Base-by-base conservation (phyloP, 306 rosid species). In the Lathyrus sativus region DNA sequence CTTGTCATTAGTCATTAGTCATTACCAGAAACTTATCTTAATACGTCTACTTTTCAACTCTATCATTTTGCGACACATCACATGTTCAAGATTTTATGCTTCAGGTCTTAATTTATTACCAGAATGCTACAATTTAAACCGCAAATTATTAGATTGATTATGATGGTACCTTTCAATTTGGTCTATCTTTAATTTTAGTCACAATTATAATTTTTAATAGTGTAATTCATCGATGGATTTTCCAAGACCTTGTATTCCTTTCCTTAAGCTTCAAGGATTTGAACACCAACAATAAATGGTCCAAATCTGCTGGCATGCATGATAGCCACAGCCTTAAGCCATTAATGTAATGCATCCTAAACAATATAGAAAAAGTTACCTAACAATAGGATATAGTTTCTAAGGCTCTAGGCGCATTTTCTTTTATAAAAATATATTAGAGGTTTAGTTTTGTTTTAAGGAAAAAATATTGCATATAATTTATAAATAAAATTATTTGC, bases 31-130 rank as follows among this genome's bases (percentile, higher is more conserved):
- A 43, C 10, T 56, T n/a, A 70, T 77, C 77, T 57, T 13, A 55
- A 29, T 81, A 76, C 76, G 67, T 64, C 76, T 81, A 61, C 13
- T 12, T 17, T 60, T 54, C 13, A 4, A 3, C 54, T 78, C 78
- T 65, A 51, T 77, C 78, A 31, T 70, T 61, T 31, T 70, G 55
- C 31, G 69, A 45, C 82, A 70, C 71, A 18, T 70, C 9, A 38
- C 28, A 53, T 5, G 14, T 19, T 29, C 0, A 2, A 57, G 62
- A 76, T 72, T 35, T 42, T 17, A 26, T 76, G 75, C 57, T 65
- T 1, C 67, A 3, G 19, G 67, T 56, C 38, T 10, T 53, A 17
- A 35, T 41, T 60, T 60, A 5, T 39, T 62, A 62, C 67, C 28
- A 18, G 24, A 35, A 59, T 14, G 14, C 3, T 2, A 10, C 50